phyloP scores from a whole-genome alignment of 768 basidiomycete genomes.

The Termitomyces sp. region DNA sequence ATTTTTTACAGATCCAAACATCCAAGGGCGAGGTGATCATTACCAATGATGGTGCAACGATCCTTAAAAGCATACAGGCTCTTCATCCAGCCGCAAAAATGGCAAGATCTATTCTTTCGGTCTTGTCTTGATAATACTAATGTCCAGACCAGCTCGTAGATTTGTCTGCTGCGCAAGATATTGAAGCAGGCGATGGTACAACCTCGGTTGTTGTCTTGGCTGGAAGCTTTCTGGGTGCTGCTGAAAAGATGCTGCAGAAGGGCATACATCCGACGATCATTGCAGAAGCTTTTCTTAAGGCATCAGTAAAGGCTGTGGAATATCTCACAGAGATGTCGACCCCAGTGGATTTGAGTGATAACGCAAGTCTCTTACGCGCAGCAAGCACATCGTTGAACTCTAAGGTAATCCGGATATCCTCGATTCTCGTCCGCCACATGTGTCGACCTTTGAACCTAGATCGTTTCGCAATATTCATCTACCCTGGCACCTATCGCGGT shows the following conservation, averaged over 20 bases:
- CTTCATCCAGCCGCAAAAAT: slow-evolving; percentile 98
- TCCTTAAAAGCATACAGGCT: slow-evolving; percentile 91
- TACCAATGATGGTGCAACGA: slow-evolving; percentile 98
- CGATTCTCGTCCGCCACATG: background rate
- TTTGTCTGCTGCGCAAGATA: slow-evolving; percentile 94
- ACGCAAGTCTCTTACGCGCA: slow-evolving; percentile 78
- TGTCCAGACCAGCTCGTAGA: slow-evolving; percentile 74
- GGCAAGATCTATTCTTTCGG: slow-evolving; percentile 40
- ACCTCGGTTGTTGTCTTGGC: slow-evolving; percentile 97
- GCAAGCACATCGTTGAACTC: slow-evolving; percentile 96
- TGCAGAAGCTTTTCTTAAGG: slow-evolving; percentile 91
- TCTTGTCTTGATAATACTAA: slow-evolving; percentile 6
- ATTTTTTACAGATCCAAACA: slow-evolving; percentile 78
- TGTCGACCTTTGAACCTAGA: slow-evolving; percentile 40
- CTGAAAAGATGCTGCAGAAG: slow-evolving; percentile 94
- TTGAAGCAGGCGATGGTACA: slow-evolving; percentile 98
- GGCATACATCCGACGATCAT: slow-evolving; percentile 98
- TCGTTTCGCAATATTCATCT: slow-evolving; percentile 98
- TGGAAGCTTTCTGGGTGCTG: slow-evolving; percentile 87
- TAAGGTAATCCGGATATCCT: slow-evolving; percentile 50
- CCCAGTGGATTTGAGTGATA: slow-evolving; percentile 88
- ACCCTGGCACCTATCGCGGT: slow-evolving; percentile 99
- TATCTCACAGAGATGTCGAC: slow-evolving; percentile 89
- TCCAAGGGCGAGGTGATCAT: slow-evolving; percentile 95
- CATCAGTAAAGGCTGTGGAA: slow-evolving; percentile 90